Conservation (phyloP, 2,329 filamentous ascomycete species). For the Monosporascus sp. region DNA sequence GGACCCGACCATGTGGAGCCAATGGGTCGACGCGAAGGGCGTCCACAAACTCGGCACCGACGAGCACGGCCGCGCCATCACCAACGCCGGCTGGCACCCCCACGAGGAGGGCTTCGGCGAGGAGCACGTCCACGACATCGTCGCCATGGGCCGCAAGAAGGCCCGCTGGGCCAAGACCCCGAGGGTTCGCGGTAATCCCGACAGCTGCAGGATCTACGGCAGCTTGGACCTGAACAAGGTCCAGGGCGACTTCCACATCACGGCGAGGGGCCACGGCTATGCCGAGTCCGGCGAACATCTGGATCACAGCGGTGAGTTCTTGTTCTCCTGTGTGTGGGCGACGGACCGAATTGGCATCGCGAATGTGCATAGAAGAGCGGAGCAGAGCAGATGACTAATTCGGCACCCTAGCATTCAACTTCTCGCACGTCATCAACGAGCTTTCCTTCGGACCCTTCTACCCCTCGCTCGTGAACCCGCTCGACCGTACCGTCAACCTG, state of each 20-base stretch:
- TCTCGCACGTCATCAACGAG: conserved; percentile 93
- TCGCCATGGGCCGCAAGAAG: conserved; percentile 61
- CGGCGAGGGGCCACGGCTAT: conserved; percentile 93
- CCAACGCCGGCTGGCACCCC: conserved; percentile 55
- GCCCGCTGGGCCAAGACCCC: conserved; percentile 74
- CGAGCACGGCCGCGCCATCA: conserved; percentile 47
- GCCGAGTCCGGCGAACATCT: conserved; percentile 72
- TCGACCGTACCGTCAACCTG: conserved; percentile 80
- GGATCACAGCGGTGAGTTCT: conserved; percentile 67
- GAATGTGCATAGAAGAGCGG: not conserved
- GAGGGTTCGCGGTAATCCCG: conserved; percentile 49
- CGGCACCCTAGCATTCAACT: conserved; percentile 74
- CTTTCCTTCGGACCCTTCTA: conserved; percentile 97
- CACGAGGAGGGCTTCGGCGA: conserved; percentile 68
- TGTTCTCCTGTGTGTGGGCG: not conserved
- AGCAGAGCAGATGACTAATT: conserved; percentile 14
- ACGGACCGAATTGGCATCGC: not conserved
- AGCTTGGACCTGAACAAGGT: conserved; percentile 92
- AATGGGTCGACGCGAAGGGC: conserved; percentile 72
- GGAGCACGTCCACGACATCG: conserved; percentile 87
- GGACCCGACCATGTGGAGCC: conserved; percentile 73
- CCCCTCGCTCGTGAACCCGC: conserved; percentile 85
- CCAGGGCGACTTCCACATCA: conserved; percentile 97
- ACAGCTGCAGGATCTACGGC: conserved; percentile 86
- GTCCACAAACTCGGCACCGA: conserved; percentile 57